Percentiles rank a stretch among this genome's conserved stretches.
These are phyloP conservation scores for Fagus crenata DNA, from an alignment of 306 rosid species.

Conservation along the genomic window DNA sequence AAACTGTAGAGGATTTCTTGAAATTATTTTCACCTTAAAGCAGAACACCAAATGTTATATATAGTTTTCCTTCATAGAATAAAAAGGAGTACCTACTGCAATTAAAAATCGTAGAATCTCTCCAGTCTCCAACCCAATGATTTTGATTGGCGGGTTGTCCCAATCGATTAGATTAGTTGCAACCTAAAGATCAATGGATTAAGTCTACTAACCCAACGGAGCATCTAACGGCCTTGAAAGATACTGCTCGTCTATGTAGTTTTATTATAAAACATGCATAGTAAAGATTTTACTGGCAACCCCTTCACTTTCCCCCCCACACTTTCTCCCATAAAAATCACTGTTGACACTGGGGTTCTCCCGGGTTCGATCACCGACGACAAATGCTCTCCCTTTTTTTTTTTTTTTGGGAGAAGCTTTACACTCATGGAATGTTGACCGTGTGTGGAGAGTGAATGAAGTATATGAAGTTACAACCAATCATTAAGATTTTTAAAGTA, in stretches of 20 bases:
- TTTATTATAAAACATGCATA: neutral
- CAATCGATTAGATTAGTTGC: neutral
- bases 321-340: too few relatives aligned
- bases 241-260: neutral
- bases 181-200: constrained; percentile 6
- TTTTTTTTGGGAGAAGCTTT: too few relatives aligned
- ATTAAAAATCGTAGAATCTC: neutral
- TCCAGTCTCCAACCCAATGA: neutral
- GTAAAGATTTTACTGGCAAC: too few relatives aligned
- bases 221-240: neutral
- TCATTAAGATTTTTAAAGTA: too few relatives aligned
- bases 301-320: too few relatives aligned
- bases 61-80: neutral
- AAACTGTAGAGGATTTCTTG: neutral
- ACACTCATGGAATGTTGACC: too few relatives aligned
- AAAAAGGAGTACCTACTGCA: neutral
- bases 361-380: too few relatives aligned
- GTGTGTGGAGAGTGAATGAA: too few relatives aligned
- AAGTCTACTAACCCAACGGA: neutral
- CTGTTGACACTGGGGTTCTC: too few relatives aligned
- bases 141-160: neutral
- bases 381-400: too few relatives aligned
- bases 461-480: too few relatives aligned
- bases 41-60: neutral
- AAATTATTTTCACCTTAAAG: neutral